Evolutionary conservation across 441 rosid genomes (phyloP).

Genomic region (Geranium incanum): DNA sequence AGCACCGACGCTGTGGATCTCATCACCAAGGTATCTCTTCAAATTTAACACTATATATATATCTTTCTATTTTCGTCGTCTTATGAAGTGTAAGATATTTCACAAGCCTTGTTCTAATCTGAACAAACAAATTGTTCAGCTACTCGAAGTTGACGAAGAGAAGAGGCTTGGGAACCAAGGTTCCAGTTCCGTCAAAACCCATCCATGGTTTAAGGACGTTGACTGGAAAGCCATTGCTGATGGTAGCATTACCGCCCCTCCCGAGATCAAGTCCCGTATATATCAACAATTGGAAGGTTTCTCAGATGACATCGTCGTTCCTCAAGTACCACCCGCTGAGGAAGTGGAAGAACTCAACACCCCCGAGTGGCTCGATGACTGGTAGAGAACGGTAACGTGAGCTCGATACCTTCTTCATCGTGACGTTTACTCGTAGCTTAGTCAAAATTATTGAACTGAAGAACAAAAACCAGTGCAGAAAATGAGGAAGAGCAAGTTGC

Average conservation of each 20-base stretch:
- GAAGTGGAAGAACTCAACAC: constrained; percentile 39
- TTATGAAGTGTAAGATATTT: neutral
- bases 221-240: constrained; percentile 56
- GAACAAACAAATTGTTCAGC: constrained; percentile 33
- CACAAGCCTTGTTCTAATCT: neutral
- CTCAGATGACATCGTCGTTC: constrained; percentile 28
- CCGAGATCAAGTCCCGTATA: constrained; percentile 47
- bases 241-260: constrained; percentile 47
- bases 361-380: constrained; percentile 72
- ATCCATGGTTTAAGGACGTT: constrained; percentile 63
- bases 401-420: constrained; percentile 14
- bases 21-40: constrained; percentile 51
- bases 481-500: neutral
- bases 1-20: constrained; percentile 67
- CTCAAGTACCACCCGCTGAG: constrained; percentile 31
- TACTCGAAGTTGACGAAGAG: constrained; percentile 71
- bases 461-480: neutral
- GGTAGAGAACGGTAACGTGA: constrained; percentile 37
- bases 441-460: constrained; percentile 3
- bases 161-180: constrained; percentile 63
- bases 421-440: constrained; percentile 8
- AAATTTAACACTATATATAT: constrained; percentile 4
- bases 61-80: neutral
- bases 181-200: constrained; percentile 49
- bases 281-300: constrained; percentile 42